These are phyloP conservation scores for Lanmaoa pseudosensibilis DNA, from an alignment of 768 basidiomycete genomes.

Conservation along the genomic window DNA sequence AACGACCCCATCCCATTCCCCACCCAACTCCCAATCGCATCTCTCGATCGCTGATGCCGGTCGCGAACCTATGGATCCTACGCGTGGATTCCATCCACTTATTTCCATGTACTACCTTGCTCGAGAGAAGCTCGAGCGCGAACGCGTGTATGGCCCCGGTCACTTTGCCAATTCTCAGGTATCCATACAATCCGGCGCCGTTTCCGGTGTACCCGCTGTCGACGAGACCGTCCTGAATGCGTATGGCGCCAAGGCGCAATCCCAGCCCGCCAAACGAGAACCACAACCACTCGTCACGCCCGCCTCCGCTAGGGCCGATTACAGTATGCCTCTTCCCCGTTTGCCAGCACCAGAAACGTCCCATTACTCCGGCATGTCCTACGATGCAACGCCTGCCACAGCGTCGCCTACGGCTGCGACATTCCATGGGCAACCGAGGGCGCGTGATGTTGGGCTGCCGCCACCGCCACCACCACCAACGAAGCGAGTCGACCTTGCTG, in stretches of 20 bases:
- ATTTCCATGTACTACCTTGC: slow-evolving; percentile 97
- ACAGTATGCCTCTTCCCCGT: slow-evolving; percentile 79
- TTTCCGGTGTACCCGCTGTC: slow-evolving; percentile 14
- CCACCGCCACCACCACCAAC: slow-evolving; percentile 34
- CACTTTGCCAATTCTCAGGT: slow-evolving; percentile 93
- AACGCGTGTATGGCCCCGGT: slow-evolving; percentile 89
- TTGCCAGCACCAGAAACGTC: slow-evolving; percentile 79
- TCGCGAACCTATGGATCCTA: slow-evolving; percentile 72
- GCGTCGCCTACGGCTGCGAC: slow-evolving; percentile 58
- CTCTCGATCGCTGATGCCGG: slow-evolving; percentile 49
- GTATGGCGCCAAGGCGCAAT: slow-evolving; percentile 30
- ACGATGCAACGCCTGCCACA: slow-evolving; percentile 52
- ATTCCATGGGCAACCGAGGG: slow-evolving; percentile 63
- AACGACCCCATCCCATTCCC: slow-evolving; percentile 56
- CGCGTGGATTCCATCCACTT: slow-evolving; percentile 89
- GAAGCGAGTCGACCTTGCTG: slow-evolving; percentile 33
- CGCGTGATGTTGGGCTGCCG: slow-evolving; percentile 59
- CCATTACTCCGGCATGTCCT: slow-evolving; percentile 81
- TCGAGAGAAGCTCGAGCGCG: slow-evolving; percentile 92
- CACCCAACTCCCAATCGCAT: slow-evolving; percentile 58
- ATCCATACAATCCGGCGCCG: slow-evolving; percentile 45
- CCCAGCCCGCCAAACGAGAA: slow-evolving; percentile 36
- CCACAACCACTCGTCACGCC: slow-evolving; percentile 21
- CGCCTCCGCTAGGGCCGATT: slow-evolving; percentile 56
- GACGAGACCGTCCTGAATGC: slow-evolving; percentile 22